Evolutionary conservation across 352 stramenopile genomes (phyloP), one percentile per base, ranked within the genome.

Genomic region (Pythium grandisporangium): DNA sequence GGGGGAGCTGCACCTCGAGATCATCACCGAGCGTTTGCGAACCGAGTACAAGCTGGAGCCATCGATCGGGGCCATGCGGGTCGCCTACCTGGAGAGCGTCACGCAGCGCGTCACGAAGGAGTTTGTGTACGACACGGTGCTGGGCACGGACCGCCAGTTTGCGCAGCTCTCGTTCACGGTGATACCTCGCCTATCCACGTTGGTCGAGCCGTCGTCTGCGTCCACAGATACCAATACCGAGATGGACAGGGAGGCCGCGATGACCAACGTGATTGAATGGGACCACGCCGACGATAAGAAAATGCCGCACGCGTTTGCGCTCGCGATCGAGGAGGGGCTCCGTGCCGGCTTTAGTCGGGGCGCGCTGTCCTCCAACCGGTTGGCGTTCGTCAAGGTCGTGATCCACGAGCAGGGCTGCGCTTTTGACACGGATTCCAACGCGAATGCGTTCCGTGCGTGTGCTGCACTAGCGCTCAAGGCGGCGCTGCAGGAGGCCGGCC

Each of bases 1-100:
- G 66, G 93, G 93, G 14, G 93, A 98, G 60, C 66, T 98, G 10
- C 93, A 98, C 44, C 71, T 98, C 37, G 86, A 97, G 52, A 93
- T 98, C 44, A 81, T 94, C 30, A 63, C 94, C 27, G 90, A 98
- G 61, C 69, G 93, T 10, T 51, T 98, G 25, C 67, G 62, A 20
- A 67, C 75, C 37, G 93, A 97, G 45, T 96, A 94, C 66, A 89
- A 84, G 30, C 57, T 97, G 5, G 55, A 84, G 19, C 65, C 66
- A 24, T 87, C 92, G 4, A 74, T 87, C 23, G 89, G 90, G 30
- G 74, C 78, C 25, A 93, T 95, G 53, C 75, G 75, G 25, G 91
- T 98, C 17, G 77, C 87, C 21, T 97, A 96, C 43, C 60, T 93
- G 40, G 93, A 98, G 61, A 95, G 71, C 17, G 58, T 96, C 40